Percentiles rank a stretch among this genome's conserved stretches.
Conservation (phyloP, 805 yeast species). For the Candida parachauliodes region DNA sequence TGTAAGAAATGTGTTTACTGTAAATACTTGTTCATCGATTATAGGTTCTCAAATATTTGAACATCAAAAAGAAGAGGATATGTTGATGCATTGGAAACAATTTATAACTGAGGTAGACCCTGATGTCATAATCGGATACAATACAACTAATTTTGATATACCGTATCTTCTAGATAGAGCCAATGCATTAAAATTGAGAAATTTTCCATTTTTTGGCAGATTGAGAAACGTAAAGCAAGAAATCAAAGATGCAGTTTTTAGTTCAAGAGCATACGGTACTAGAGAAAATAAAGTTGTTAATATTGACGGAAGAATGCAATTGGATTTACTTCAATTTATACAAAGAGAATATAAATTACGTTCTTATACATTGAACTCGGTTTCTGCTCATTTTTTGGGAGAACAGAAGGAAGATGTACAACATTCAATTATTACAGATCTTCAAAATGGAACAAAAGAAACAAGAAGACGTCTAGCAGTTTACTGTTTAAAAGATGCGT, state of each 20-base stretch:
- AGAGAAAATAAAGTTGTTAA: slow-evolving; percentile 88
- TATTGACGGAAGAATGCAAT: slow-evolving; percentile 93
- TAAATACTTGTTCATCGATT: slow-evolving; percentile 85
- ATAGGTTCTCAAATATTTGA: slow-evolving; percentile 90
- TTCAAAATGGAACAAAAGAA: slow-evolving; percentile 89
- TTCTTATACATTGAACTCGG: slow-evolving; percentile 92
- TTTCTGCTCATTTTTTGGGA: slow-evolving; percentile 86
- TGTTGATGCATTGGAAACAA: slow-evolving; percentile 83
- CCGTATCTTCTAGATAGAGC: slow-evolving; percentile 93
- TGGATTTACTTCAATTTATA: slow-evolving; percentile 86
- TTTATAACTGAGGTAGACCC: slow-evolving; percentile 86
- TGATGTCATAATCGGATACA: slow-evolving; percentile 95
- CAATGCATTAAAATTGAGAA: slow-evolving; percentile 55
- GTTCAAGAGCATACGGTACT: slow-evolving; percentile 95
- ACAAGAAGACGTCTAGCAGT: slow-evolving; percentile 94
- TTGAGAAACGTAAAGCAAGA: slow-evolving; percentile 66
- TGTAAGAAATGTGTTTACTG: slow-evolving; percentile 90
- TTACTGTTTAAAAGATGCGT: slow-evolving; percentile 95
- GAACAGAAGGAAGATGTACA: slow-evolving; percentile 99
- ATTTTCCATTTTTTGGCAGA: slow-evolving; percentile 87
- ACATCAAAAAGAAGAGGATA: slow-evolving; percentile 69
- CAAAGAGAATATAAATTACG: slow-evolving; percentile 94
- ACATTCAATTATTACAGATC: slow-evolving; percentile 90
- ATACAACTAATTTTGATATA: slow-evolving; percentile 89
- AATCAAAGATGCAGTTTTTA: slow-evolving; percentile 74